Base-by-base conservation (phyloP, 2,329 filamentous ascomycete species). In the Neofusicoccum laricinum region DNA sequence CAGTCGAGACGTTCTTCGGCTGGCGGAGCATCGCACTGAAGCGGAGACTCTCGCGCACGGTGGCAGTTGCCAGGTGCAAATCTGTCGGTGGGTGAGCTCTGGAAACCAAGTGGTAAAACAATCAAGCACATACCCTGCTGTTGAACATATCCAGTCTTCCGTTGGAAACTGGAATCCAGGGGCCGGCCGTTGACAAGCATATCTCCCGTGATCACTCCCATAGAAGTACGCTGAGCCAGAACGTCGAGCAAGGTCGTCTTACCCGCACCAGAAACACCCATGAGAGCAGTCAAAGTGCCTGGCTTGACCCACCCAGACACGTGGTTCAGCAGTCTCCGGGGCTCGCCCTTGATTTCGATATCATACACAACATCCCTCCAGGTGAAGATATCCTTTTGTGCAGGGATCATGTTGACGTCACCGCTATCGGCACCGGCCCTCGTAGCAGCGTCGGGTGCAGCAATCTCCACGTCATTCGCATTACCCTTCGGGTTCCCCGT, bases 351-450 rank as follows among this genome's bases (percentile, higher is more conserved):
- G 67, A 83, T 79, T 30, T 78, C 76, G 50, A 85, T 82, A 67
- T 84, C 81, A 63, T 84, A 84, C 30, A 73, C 75, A 4, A 85
- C 80, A 67, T 84, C 74, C 25, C 75, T 71, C 83, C 83, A 85
- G 3, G 92, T 90, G 82, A 96, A 96, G 66, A 93, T 86, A 21
- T 77, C 78, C 43, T 75, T 80, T 49, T 79, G 76, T n/a, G 76
- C 73, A 17, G 73, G 71, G 6, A 77, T 69, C 25, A 76, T 76
- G 15, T 72, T 73, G 25, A 75, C 70, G 1, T 17, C 43, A 6
- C 25, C 25, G 25, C 25, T 7, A 4, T 30, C 25, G 25, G 25
- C 25, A 30, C 1, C 25, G 2, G 25, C 25, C 25, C 25, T 30
- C 25, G 4, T 6, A 30, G 25, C 25, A 30, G 25, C 5, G 25